phyloP scores from a whole-genome alignment of 2,329 filamentous ascomycete species.

The Trichoderma oligosporum region DNA sequence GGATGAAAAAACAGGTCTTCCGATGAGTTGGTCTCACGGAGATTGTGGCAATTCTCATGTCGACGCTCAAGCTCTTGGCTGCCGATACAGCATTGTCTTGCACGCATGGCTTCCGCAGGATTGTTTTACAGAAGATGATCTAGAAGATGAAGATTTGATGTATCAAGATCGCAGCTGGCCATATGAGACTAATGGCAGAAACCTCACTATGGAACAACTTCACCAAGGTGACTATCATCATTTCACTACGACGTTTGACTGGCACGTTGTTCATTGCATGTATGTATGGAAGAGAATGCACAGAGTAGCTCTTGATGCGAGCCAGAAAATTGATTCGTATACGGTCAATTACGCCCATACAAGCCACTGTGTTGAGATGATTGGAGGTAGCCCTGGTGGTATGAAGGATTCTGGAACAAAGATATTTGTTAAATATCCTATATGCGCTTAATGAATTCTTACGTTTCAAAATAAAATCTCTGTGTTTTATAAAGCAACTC shows the following conservation, averaged over 20 bases:
- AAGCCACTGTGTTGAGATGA: constrained; percentile 25
- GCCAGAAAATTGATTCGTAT: constrained; percentile 23
- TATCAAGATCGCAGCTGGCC: constrained; percentile 22
- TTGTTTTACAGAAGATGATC: constrained; percentile 23
- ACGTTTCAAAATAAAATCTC: too few species aligned
- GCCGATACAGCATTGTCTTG: constrained; percentile 22
- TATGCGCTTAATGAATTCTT: constrained; percentile 14
- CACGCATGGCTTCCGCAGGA: constrained; percentile 24
- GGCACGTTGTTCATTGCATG: constrained; percentile 25
- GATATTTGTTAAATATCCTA: constrained; percentile 24
- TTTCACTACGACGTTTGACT: constrained; percentile 24
- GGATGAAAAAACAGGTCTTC: constrained; percentile 20
- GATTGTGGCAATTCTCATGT: constrained; percentile 25
- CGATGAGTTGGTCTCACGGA: constrained; percentile 18
- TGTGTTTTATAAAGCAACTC: too few species aligned
- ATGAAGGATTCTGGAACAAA: constrained; percentile 23
- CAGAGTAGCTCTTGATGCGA: constrained; percentile 21
- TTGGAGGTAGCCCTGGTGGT: constrained; percentile 17
- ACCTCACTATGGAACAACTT: constrained; percentile 23
- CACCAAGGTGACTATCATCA: constrained; percentile 21
- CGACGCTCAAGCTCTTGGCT: constrained; percentile 21
- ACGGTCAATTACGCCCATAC: constrained; percentile 25
- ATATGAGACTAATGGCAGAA: constrained; percentile 18
- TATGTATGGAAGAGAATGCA: constrained; percentile 26
- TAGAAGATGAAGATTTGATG: constrained; percentile 26